Evolutionary conservation across 345 rosid genomes (phyloP).

Genomic region (Ceriops tagal): DNA sequence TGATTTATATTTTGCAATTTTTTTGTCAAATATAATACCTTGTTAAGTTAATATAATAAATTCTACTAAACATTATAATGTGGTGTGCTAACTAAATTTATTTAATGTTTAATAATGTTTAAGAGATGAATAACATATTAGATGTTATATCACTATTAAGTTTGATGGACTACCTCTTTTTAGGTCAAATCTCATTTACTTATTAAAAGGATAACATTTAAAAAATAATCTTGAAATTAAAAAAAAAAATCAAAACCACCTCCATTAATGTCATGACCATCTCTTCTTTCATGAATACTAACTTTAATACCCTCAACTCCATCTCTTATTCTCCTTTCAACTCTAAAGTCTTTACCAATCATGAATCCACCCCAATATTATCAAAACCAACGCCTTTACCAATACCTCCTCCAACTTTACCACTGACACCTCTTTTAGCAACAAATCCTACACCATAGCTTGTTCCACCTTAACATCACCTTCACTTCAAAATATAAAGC

Average conservation of each 20-base stretch:
- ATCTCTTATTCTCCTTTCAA: neutral
- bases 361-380: neutral
- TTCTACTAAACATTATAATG: too few species aligned
- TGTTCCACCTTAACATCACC: neutral
- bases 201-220: too few species aligned
- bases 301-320: slow-evolving; percentile 1
- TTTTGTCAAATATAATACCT: too few species aligned
- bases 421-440: neutral
- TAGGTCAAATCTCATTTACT: too few species aligned
- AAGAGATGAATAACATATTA: too few species aligned
- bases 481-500: neutral
- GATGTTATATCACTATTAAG: too few species aligned
- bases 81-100: too few species aligned
- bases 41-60: too few species aligned
- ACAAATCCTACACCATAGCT: neutral
- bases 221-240: too few species aligned
- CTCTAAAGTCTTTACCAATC: neutral
- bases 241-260: neutral
- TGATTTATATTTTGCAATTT: too few species aligned
- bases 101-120: too few species aligned
- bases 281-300: neutral
- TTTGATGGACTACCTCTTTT: too few species aligned
- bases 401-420: neutral
- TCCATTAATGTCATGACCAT: neutral
- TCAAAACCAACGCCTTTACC: slow-evolving; percentile 7